Evolutionary conservation across 2,329 filamentous ascomycete genomes (phyloP).

Genomic region (Rhynchosporium secalis): DNA sequence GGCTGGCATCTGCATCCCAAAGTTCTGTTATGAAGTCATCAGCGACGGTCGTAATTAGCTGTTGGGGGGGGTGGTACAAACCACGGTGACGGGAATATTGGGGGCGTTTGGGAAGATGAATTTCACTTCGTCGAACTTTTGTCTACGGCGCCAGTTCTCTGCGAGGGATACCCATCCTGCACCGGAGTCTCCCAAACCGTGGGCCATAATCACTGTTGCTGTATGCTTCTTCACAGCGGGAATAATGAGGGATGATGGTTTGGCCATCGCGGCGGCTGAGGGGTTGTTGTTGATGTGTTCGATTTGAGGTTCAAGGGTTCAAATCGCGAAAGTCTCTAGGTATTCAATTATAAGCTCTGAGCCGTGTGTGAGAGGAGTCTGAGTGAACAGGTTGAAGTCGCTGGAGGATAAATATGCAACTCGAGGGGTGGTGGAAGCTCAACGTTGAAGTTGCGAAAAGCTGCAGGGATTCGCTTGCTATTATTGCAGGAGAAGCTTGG

Average conservation of each 20-base stretch:
- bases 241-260: conserved; percentile 59
- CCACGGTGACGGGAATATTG: conserved; percentile 78
- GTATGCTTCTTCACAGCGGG: conserved; percentile 83
- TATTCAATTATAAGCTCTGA: too few relatives aligned
- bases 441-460: conserved; percentile 2
- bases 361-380: not conserved
- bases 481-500: conserved; percentile 18
- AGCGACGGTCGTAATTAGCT: not conserved
- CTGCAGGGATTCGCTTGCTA: conserved; percentile 10
- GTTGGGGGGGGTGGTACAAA: conserved; percentile 39
- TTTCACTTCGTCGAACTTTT: conserved; percentile 83
- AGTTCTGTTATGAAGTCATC: conserved; percentile 54
- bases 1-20: conserved; percentile 78
- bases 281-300: not conserved
- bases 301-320: not conserved
- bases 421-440: not conserved
- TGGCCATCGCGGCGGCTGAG: conserved; percentile 31
- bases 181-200: conserved; percentile 85
- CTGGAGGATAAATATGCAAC: not conserved
- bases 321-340: too few relatives aligned
- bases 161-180: conserved; percentile 79
- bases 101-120: conserved; percentile 95
- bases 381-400: not conserved
- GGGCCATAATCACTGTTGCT: conserved; percentile 90
- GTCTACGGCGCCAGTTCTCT: conserved; percentile 80